These are phyloP conservation scores for Pseudoneurospora amorphoporcata DNA, from an alignment of 495 filamentous ascomycete species.

Conservation along the genomic window DNA sequence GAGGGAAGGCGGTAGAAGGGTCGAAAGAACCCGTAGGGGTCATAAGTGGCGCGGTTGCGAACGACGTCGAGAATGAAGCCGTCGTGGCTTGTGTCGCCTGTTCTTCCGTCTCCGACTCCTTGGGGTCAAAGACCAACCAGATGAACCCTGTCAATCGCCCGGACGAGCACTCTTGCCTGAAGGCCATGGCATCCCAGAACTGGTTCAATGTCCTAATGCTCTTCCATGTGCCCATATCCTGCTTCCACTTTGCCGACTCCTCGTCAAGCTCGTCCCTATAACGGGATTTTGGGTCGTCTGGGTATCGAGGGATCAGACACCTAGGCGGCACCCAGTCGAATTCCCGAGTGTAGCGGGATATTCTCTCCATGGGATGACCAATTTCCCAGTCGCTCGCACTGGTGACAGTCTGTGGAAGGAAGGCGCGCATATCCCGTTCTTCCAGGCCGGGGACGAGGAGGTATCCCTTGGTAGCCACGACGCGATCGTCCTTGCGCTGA, in stretches of 20 bases:
- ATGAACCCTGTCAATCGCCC: conserved; percentile 87
- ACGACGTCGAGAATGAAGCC: not conserved
- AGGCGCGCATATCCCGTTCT: conserved; percentile 60
- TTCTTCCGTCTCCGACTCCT: not conserved
- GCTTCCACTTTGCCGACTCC: conserved; percentile 33
- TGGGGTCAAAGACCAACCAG: conserved; percentile 72
- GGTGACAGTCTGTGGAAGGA: conserved; percentile 31
- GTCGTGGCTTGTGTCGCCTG: not conserved
- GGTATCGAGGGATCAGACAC: conserved; percentile 81
- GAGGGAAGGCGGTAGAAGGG: conserved; percentile 10
- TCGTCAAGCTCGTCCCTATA: conserved; percentile 86
- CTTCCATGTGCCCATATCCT: conserved; percentile 60
- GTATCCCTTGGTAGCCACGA: conserved; percentile 51
- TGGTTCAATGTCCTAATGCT: conserved; percentile 72
- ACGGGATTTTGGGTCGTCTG: conserved; percentile 91
- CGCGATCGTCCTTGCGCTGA: conserved; percentile 17
- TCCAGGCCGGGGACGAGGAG: conserved; percentile 82
- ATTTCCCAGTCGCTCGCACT: conserved; percentile 40
- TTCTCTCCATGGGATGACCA: conserved; percentile 44
- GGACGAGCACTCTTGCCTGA: conserved; percentile 87
- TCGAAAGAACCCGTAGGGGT: conserved; percentile 20
- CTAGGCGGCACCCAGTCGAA: conserved; percentile 56
- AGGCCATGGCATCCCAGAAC: conserved; percentile 99
- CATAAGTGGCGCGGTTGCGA: not conserved
- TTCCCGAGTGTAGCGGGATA: conserved; percentile 57